Evolutionary conservation across 768 basidiomycete genomes (phyloP).

Genomic region (Naganishia onofrii): DNA sequence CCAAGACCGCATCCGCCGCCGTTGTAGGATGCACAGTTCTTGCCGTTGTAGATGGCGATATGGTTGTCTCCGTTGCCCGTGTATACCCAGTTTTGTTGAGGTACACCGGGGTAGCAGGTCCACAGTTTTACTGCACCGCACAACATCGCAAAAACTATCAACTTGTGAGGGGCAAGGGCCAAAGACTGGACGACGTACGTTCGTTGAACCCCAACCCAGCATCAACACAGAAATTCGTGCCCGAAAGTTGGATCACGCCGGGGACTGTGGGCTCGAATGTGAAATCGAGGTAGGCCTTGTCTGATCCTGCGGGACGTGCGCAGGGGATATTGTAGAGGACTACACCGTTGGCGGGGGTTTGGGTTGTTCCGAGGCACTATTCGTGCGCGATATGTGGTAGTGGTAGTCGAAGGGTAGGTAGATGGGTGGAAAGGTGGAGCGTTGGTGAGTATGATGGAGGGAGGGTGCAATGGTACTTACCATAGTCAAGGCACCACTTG

Average conservation of each 20-base stretch:
- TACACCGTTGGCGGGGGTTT: conserved; percentile 2
- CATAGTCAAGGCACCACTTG: not conserved
- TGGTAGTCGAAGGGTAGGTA: no score
- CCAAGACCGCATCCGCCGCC: conserved; percentile 26
- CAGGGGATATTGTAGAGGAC: conserved; percentile 22
- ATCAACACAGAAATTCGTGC: conserved; percentile 34
- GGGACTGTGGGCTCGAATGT: conserved; percentile 13
- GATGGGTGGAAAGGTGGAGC: not conserved
- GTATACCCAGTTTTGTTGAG: not conserved
- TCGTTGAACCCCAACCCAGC: conserved; percentile 26
- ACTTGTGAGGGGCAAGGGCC: no score
- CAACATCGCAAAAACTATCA: no score
- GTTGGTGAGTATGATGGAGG: not conserved
- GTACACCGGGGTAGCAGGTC: conserved; percentile 13
- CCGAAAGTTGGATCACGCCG: conserved; percentile 11
- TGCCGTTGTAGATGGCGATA: conserved; percentile 6
- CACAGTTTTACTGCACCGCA: conserved; percentile 23
- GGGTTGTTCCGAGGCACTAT: conserved; percentile 10
- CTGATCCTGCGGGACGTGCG: not conserved
- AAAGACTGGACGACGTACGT: no score
- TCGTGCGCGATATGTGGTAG: no score
- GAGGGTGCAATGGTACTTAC: not conserved
- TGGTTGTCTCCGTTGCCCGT: conserved; percentile 22
- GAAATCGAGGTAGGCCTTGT: conserved; percentile 4
- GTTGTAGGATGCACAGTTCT: not conserved